Percentiles rank a stretch among this genome's conserved stretches.
phyloP scores from a whole-genome alignment of 1,284 basidiomycete species.

The Caloboletus firmus region DNA sequence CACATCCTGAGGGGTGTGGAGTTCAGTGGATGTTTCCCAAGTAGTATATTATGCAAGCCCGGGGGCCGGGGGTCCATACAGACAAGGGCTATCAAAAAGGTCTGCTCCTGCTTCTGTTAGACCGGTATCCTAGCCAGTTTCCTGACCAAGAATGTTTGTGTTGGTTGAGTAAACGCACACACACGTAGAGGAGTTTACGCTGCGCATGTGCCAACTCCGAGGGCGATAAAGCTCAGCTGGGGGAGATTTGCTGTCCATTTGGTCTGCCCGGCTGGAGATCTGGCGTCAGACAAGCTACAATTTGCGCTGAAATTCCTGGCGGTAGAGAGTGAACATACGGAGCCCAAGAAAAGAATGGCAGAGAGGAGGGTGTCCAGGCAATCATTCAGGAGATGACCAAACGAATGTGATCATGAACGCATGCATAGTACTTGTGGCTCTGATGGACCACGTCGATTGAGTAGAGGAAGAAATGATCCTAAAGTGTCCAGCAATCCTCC shows the following conservation, averaged over 20 bases:
- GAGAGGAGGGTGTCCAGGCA: not conserved
- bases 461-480: not conserved
- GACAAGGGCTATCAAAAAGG: slow-evolving; percentile 41
- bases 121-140: slow-evolving; percentile 17
- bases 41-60: slow-evolving; percentile 42
- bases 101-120: slow-evolving; percentile 53
- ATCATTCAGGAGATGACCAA: not conserved
- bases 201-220: slow-evolving; percentile 52
- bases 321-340: not conserved
- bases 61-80: slow-evolving; percentile 43
- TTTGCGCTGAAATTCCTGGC: not conserved
- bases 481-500: too few relatives aligned
- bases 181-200: slow-evolving; percentile 32
- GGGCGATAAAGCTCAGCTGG: slow-evolving; percentile 46
- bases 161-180: slow-evolving; percentile 35
- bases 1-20: slow-evolving; percentile 34
- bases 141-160: not conserved
- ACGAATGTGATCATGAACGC: too few relatives aligned
- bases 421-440: not conserved
- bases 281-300: slow-evolving; percentile 20
- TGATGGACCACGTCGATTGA: not conserved
- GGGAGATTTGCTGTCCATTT: too few relatives aligned
- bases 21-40: slow-evolving; percentile 37
- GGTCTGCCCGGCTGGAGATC: too few relatives aligned
- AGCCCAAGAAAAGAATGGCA: not conserved